Evolutionary conservation across 192 early-diverging fungal genomes (phyloP).

Genomic region (Coemansia biformis): DNA sequence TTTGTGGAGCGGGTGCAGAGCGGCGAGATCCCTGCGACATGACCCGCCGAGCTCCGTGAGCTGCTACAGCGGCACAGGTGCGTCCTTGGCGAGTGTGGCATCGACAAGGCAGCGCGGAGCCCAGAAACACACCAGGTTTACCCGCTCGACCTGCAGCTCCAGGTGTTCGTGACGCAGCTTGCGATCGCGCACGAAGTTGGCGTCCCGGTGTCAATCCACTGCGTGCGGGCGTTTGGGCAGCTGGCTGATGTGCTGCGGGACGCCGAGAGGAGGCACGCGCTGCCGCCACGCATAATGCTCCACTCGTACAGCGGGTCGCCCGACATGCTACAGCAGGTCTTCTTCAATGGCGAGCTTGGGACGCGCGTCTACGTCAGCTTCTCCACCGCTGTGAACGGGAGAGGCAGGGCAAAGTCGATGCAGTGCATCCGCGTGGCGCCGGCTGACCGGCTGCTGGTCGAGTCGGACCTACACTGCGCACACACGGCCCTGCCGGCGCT

Average conservation of each 20-base stretch:
- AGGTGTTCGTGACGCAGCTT: conserved; percentile 61
- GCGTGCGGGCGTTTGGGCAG: conserved; percentile 69
- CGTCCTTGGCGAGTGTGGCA: conserved; percentile 46
- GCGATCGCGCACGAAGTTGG: conserved; percentile 60
- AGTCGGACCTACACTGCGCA: conserved; percentile 67
- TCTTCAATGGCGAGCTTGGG: conserved; percentile 27
- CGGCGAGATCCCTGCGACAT: conserved; percentile 25
- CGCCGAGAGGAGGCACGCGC: conserved; percentile 12
- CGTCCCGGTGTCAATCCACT: conserved; percentile 68
- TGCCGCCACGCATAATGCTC: conserved; percentile 70
- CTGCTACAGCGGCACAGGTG: conserved; percentile 20
- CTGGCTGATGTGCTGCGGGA: conserved; percentile 44
- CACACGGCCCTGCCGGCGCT: conserved; percentile 14
- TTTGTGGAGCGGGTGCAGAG: conserved; percentile 31
- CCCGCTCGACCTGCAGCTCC: conserved; percentile 34
- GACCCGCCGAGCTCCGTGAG: conserved; percentile 22
- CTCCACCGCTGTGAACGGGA: conserved; percentile 69
- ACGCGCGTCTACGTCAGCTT: conserved; percentile 71
- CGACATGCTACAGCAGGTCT: conserved; percentile 56
- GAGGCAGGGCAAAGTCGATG: conserved; percentile 33
- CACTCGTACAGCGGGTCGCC: conserved; percentile 82
- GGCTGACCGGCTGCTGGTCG: conserved; percentile 71
- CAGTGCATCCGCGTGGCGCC: conserved; percentile 68
- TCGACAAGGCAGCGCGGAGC: conserved; percentile 43
- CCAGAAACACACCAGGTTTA: conserved; percentile 16